Evolutionary conservation across 306 rosid genomes (phyloP).

Genomic region (Acacia melanoxylon): DNA sequence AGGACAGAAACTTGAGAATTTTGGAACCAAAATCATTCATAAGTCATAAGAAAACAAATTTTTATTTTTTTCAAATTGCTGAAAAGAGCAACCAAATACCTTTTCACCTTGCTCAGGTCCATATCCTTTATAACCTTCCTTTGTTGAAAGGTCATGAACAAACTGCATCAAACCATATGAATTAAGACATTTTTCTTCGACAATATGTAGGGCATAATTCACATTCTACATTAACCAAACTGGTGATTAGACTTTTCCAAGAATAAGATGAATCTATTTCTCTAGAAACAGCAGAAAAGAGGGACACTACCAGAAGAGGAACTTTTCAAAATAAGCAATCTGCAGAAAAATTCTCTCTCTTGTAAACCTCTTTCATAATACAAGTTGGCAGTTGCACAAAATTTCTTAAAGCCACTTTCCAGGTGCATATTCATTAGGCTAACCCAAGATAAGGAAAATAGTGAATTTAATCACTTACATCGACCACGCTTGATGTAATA

Average conservation of each 20-base stretch:
- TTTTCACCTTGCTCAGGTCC: slow-evolving; percentile 82
- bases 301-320: background rate
- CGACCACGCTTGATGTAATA: slow-evolving; percentile 62
- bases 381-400: background rate
- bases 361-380: background rate
- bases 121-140: slow-evolving; percentile 65
- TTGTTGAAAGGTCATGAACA: slow-evolving; percentile 66
- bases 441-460: slow-evolving; percentile 14
- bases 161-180: slow-evolving; percentile 48
- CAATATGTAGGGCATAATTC: slow-evolving; percentile 1
- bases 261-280: slow-evolving; percentile 1
- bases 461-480: slow-evolving; percentile 42
- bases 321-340: slow-evolving; percentile 4
- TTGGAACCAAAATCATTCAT: background rate
- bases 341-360: background rate
- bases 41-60: background rate
- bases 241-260: background rate
- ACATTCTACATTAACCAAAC: background rate
- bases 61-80: background rate
- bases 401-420: background rate
- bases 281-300: slow-evolving; percentile 1
- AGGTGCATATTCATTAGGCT: background rate
- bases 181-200: slow-evolving; percentile 1
- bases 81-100: slow-evolving; percentile 49
- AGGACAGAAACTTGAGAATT: background rate